Base-by-base conservation (phyloP, 371 early-diverging fungal species). In the Chytridium lagenaria region DNA sequence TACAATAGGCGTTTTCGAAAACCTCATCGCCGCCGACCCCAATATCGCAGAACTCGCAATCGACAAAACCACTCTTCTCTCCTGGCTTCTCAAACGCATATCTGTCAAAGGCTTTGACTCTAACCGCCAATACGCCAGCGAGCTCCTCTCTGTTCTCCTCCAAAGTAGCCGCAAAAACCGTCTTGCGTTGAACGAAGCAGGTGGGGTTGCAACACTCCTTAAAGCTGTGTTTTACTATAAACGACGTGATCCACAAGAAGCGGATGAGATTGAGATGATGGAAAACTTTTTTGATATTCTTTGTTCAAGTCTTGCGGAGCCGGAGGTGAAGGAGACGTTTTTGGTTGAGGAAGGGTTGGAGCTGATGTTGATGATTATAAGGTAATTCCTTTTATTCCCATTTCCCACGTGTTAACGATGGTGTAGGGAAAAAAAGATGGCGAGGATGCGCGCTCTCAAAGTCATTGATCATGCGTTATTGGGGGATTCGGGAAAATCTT, bases 221-320 rank as follows among this genome's bases (percentile, higher is more conserved):
- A 76, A 63, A 55, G 77, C 75, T 15, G 28, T 81, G 5, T 59
- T 88, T 73, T 73, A 77, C 0, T 94, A 91, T 77, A 89, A 87
- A 75, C 86, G 89, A 52, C 87, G 87, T 72, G 95, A 96, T 73
- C 96, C 98, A 1, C 79, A 80, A 31, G 92, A 93, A 57, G 89
- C 88, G 10, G 95, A 94, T 75, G 96, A 94, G 75, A 82, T 87
- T 50, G 98, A 98, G 73, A 85, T 92, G 83, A 83, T 98, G 80
- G 97, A 95, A 73, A 96, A 95, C 74, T 84, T 92, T 33, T 94
- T 97, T 76, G 92, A 94, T 77, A 82, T 89, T 0, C 67, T 97
- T 34, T 93, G 93, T 71, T 50, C 63, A 15, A 89, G 88, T 2
- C 59, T 87, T n/a, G 51, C 59, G 2, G 66, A 81, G 31, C 63